A percentile compares a stretch with the other conserved stretches of the same genome.
Conservation (phyloP, 1,284 basidiomycete genomes). For the Prillingera fragicola region DNA sequence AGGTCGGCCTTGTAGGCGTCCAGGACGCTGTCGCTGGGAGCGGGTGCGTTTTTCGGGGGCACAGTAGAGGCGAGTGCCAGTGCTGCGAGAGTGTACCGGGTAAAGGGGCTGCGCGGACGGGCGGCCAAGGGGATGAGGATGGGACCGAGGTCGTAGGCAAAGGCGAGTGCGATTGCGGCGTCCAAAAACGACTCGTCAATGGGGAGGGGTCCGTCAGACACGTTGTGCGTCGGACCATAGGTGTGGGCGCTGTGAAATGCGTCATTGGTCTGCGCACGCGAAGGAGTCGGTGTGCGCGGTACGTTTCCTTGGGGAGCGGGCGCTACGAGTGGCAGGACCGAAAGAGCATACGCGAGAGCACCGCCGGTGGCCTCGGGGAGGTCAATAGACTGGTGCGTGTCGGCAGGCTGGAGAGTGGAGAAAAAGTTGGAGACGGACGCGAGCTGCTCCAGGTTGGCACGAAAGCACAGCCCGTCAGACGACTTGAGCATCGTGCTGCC, state of each 20-base stretch:
- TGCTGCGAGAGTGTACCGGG: background rate
- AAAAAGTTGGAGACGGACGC: background rate
- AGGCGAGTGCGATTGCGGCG: background rate
- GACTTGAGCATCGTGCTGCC: background rate
- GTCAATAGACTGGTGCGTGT: background rate
- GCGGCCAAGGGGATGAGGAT: background rate
- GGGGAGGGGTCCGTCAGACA: too few relatives aligned
- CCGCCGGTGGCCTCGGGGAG: background rate
- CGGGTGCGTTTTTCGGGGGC: background rate
- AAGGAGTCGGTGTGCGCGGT: background rate
- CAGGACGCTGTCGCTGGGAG: background rate
- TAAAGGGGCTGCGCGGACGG: constrained; percentile 1
- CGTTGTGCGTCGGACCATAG: too few relatives aligned
- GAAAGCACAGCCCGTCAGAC: background rate
- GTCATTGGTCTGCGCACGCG: too few relatives aligned
- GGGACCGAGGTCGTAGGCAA: background rate
- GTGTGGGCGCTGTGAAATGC: too few relatives aligned
- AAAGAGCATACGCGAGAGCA: background rate
- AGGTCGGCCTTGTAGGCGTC: background rate
- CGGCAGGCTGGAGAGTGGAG: background rate
- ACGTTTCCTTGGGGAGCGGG: too few relatives aligned
- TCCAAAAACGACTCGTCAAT: background rate
- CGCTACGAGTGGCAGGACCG: too few relatives aligned
- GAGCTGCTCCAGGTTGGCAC: constrained; percentile 1
- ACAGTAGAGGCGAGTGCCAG: background rate